phyloP scores from a whole-genome alignment of 768 basidiomycete genomes.

The Filobasidium floriforme region DNA sequence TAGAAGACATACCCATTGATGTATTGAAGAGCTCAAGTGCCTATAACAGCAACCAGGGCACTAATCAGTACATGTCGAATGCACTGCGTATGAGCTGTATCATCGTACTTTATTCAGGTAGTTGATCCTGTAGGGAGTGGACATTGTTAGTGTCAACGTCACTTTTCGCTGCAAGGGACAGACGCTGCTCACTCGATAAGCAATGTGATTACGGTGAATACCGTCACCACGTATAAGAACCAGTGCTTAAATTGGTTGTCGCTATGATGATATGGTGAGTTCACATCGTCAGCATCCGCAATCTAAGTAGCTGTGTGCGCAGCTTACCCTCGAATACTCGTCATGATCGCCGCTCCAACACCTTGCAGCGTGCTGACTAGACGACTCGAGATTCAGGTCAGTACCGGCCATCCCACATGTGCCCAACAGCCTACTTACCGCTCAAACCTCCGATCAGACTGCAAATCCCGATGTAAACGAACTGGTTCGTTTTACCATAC shows the following conservation, averaged over 20 bases:
- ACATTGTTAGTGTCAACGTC: neutral
- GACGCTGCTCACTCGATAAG: slow-evolving; percentile 49
- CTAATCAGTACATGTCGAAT: neutral
- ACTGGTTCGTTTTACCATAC: slow-evolving; percentile 85
- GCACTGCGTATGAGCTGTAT: neutral
- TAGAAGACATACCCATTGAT: slow-evolving; percentile 39
- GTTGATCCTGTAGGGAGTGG: slow-evolving; percentile 67
- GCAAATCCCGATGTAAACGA: slow-evolving; percentile 76
- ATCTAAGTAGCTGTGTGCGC: too few species aligned
- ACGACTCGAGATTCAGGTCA: neutral
- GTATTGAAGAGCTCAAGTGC: slow-evolving; percentile 90
- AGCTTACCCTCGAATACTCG: slow-evolving; percentile 47
- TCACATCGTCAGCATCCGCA: neutral
- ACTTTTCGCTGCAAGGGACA: neutral
- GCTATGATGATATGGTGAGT: neutral
- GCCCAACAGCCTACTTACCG: neutral
- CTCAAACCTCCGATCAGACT: slow-evolving; percentile 80
- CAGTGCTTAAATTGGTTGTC: slow-evolving; percentile 62
- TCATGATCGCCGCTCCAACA: slow-evolving; percentile 81
- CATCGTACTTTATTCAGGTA: slow-evolving; percentile 66
- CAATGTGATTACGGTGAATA: slow-evolving; percentile 74
- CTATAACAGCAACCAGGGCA: slow-evolving; percentile 7
- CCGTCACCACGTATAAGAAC: slow-evolving; percentile 65
- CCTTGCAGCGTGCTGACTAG: slow-evolving; percentile 69
- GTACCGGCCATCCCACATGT: neutral